These are phyloP conservation scores for Pneumocystis oryctolagi DNA, from an alignment of 1,139 yeast species.

Conservation along the genomic window DNA sequence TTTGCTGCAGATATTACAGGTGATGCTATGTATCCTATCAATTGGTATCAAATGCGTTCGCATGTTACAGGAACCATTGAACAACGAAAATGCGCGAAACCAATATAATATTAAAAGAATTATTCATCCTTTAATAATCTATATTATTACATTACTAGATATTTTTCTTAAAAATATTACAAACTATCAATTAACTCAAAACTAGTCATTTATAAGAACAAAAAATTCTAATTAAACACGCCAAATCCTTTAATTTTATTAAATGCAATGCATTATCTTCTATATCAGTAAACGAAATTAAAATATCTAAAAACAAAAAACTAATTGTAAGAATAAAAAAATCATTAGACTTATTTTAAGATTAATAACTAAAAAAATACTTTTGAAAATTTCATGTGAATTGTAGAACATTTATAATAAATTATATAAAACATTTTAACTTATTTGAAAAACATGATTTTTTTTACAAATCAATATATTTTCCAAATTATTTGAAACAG, in stretches of 20 bases:
- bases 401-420: background rate
- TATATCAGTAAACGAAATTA: background rate
- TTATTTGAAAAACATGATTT: background rate
- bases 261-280: too few relatives aligned
- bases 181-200: background rate
- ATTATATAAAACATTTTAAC: background rate
- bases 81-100: slow-evolving; percentile 83
- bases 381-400: background rate
- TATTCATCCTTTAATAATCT: background rate
- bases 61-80: slow-evolving; percentile 61
- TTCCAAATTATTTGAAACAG: background rate
- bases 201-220: background rate
- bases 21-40: slow-evolving; percentile 70
- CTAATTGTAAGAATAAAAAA: background rate
- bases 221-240: background rate
- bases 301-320: background rate
- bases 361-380: background rate
- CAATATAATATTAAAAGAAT: slow-evolving; percentile 22
- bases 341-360: background rate
- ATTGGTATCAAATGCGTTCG: slow-evolving; percentile 91
- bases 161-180: background rate
- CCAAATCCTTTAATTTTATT: background rate
- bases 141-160: background rate
- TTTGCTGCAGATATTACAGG: slow-evolving; percentile 68
- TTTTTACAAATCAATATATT: background rate